A percentile compares a stretch with the other conserved stretches of the same genome.
phyloP scores from a whole-genome alignment of 768 basidiomycete species.

The Boletales sp. region DNA sequence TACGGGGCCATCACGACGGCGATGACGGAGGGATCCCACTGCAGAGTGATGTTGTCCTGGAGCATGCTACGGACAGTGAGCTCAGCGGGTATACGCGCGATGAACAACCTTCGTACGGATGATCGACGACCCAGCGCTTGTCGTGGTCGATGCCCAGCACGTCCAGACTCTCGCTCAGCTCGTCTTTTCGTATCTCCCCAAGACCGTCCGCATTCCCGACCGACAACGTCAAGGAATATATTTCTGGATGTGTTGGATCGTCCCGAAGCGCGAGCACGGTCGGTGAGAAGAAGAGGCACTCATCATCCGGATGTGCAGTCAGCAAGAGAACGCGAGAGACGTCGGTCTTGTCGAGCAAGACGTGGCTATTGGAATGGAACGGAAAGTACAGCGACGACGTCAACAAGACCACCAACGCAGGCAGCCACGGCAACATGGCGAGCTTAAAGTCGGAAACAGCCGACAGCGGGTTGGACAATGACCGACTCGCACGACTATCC shows the following conservation, averaged over 20 bases:
- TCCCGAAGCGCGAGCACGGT: conserved; percentile 58
- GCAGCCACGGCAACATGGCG: conserved; percentile 17
- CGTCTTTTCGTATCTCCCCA: conserved; percentile 53
- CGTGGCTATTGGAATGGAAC: conserved; percentile 20
- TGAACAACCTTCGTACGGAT: conserved; percentile 52
- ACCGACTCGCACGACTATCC: conserved; percentile 18
- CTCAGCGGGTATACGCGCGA: conserved; percentile 6
- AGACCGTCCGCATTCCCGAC: conserved; percentile 77
- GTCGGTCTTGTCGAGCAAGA: conserved; percentile 12
- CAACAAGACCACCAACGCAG: conserved; percentile 12
- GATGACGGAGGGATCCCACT: conserved; percentile 63
- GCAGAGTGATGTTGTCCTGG: conserved; percentile 66
- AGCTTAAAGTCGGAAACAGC: conserved; percentile 14
- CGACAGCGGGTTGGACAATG: conserved; percentile 22
- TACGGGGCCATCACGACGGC: conserved; percentile 57
- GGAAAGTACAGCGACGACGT: conserved; percentile 26
- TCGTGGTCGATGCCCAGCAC: conserved; percentile 58
- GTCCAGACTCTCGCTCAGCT: conserved; percentile 62
- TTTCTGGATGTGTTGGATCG: conserved; percentile 22
- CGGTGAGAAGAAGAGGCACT: conserved; percentile 91
- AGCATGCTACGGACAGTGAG: conserved; percentile 45
- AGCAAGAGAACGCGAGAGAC: conserved; percentile 52
- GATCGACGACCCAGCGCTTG: conserved; percentile 60
- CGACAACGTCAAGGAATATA: conserved; percentile 73
- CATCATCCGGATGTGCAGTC: conserved; percentile 94